Evolutionary conservation across 305 asterid genomes (phyloP).

Genomic region (Caryopteris hybrid): DNA sequence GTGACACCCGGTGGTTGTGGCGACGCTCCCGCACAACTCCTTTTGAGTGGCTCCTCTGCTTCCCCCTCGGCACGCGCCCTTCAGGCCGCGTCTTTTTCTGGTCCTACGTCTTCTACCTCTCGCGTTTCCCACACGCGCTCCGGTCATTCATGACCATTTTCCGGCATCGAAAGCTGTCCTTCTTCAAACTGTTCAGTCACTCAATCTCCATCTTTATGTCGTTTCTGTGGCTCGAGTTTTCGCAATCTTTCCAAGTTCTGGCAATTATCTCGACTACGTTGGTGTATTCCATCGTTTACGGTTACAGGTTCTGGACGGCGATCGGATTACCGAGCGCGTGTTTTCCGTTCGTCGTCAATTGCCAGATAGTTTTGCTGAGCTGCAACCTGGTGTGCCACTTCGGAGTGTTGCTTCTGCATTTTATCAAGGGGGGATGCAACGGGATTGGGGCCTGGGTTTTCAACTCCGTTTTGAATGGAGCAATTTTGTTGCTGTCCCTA

Average conservation of each 20-base stretch:
- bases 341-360: slow-evolving; percentile 63
- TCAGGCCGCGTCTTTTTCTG: slow-evolving; percentile 93
- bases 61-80: slow-evolving; percentile 91
- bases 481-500: slow-evolving; percentile 50
- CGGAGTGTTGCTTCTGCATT: slow-evolving; percentile 62
- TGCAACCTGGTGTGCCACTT: slow-evolving; percentile 66
- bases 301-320: slow-evolving; percentile 85
- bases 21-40: slow-evolving; percentile 64
- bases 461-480: slow-evolving; percentile 71
- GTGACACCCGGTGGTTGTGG: slow-evolving; percentile 92
- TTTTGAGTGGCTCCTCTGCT: slow-evolving; percentile 84
- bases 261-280: slow-evolving; percentile 58
- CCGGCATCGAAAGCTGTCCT: slow-evolving; percentile 40
- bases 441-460: slow-evolving; percentile 91
- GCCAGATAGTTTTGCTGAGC: slow-evolving; percentile 56
- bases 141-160: slow-evolving; percentile 51
- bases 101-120: slow-evolving; percentile 79
- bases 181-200: slow-evolving; percentile 58
- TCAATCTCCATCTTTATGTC: slow-evolving; percentile 66
- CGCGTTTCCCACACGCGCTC: slow-evolving; percentile 70
- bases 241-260: slow-evolving; percentile 81
- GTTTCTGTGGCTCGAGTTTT: slow-evolving; percentile 83
- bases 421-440: slow-evolving; percentile 81
- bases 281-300: slow-evolving; percentile 67
- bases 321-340: slow-evolving; percentile 69